Percentiles rank a stretch among this genome's conserved stretches.
Evolutionary conservation across 306 rosid species (phyloP).

Genomic region (Vigna hirtella): DNA sequence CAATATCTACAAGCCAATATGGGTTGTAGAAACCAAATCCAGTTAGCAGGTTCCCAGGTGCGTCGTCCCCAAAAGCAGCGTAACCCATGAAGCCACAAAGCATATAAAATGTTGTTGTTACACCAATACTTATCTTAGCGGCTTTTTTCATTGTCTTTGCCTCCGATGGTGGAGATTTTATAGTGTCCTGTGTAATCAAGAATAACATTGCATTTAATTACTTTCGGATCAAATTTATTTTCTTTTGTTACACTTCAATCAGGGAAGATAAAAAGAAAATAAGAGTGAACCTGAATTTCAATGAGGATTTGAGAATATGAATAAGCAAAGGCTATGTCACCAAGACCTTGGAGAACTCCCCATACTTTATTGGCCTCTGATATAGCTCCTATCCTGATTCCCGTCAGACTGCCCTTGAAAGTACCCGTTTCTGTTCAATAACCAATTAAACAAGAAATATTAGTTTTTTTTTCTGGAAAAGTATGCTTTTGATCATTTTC

Average conservation of each 20-base stretch:
- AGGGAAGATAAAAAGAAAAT: background rate
- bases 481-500: too few species aligned
- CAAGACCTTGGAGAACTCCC: conserved; percentile 66
- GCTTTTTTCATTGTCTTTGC: conserved; percentile 80
- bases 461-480: background rate
- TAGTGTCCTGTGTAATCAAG: conserved; percentile 59
- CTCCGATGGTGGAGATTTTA: conserved; percentile 81
- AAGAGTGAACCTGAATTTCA: conserved; percentile 62
- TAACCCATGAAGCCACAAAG: conserved; percentile 80
- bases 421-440: conserved; percentile 54
- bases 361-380: conserved; percentile 51
- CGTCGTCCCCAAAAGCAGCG: conserved; percentile 71
- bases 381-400: conserved; percentile 48
- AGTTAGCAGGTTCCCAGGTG: conserved; percentile 82
- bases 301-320: conserved; percentile 60
- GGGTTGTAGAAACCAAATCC: conserved; percentile 76
- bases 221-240: background rate
- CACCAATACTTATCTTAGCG: conserved; percentile 53
- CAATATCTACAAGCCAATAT: conserved; percentile 72
- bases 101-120: conserved; percentile 72
- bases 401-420: conserved; percentile 58
- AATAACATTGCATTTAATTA: background rate
- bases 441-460: background rate
- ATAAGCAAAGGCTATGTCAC: conserved; percentile 71
- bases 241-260: background rate